These are phyloP conservation scores for Jackrogersella multiformis DNA, from an alignment of 495 filamentous ascomycete species.

Conservation along the genomic window DNA sequence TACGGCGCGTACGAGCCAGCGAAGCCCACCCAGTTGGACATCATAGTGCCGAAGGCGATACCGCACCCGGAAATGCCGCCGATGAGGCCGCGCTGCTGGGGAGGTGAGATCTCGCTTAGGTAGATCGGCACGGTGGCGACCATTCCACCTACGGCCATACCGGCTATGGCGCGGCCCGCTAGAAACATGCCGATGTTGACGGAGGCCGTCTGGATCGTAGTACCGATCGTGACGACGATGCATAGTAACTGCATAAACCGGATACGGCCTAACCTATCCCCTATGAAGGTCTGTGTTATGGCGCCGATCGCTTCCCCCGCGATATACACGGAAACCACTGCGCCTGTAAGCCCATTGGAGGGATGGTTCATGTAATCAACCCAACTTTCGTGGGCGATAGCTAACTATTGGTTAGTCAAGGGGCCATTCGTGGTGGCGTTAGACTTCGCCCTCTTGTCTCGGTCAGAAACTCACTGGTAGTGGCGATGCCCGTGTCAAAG, in stretches of 20 bases:
- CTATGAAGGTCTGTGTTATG: conserved; percentile 62
- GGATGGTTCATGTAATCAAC: conserved; percentile 67
- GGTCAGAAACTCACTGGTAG: conserved; percentile 58
- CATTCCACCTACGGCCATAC: conserved; percentile 64
- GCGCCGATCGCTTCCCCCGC: conserved; percentile 66
- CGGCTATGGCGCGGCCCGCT: conserved; percentile 64
- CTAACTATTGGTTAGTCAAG: conserved; percentile 43
- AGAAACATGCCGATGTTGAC: conserved; percentile 70
- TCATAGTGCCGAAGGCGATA: conserved; percentile 67
- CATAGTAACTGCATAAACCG: conserved; percentile 69
- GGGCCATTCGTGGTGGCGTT: not conserved
- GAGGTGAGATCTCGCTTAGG: conserved; percentile 66
- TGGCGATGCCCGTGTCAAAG: conserved; percentile 68
- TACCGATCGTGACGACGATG: conserved; percentile 65
- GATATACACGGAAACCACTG: conserved; percentile 70
- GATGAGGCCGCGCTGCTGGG: conserved; percentile 63
- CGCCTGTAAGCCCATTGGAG: conserved; percentile 63
- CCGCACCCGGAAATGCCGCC: conserved; percentile 67
- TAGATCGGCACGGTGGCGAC: conserved; percentile 68
- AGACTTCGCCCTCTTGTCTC: not conserved
- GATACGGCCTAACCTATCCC: conserved; percentile 65
- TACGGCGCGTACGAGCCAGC: conserved; percentile 66
- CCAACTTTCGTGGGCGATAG: conserved; percentile 69
- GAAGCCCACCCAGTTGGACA: conserved; percentile 67
- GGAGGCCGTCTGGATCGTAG: conserved; percentile 64